Evolutionary conservation across 176 grass and related monocot species (phyloP).

Genomic region (Triticum urartu): DNA sequence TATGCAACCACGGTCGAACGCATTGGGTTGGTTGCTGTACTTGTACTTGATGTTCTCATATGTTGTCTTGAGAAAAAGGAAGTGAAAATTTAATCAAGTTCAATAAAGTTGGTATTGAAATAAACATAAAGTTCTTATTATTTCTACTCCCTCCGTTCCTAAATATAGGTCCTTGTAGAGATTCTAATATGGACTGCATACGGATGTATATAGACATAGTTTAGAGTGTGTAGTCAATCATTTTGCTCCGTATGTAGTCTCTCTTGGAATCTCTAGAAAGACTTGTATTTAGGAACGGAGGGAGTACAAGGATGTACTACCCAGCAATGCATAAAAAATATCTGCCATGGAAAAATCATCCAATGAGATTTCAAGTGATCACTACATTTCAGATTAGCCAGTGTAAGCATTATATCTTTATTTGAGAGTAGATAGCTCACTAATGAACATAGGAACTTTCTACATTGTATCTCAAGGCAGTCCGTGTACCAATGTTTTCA

Average conservation of each 20-base stretch:
- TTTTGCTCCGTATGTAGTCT: too few relatives aligned
- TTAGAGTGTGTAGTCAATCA: too few relatives aligned
- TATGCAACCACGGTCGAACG: conserved; percentile 44
- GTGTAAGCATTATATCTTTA: not conserved
- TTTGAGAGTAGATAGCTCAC: not conserved
- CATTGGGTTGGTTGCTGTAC: conserved; percentile 40
- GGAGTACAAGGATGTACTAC: not conserved
- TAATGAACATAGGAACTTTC: not conserved
- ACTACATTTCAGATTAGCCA: conserved; percentile 12
- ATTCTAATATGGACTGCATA: too few relatives aligned
- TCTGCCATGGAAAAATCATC: not conserved
- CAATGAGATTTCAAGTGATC: not conserved
- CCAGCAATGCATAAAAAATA: not conserved
- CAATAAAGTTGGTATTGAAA: not conserved
- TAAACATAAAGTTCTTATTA: not conserved
- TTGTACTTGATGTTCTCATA: conserved; percentile 71
- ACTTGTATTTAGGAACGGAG: too few relatives aligned
- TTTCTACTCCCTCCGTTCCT: not conserved
- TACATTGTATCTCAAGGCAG: not conserved
- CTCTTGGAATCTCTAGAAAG: too few relatives aligned
- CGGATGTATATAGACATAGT: too few relatives aligned
- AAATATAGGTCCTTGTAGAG: too few relatives aligned
- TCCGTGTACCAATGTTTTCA: not conserved
- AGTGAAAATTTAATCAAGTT: not conserved
- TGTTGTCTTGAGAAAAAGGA: conserved; percentile 57